Evolutionary conservation across 768 basidiomycete genomes (phyloP).

Genomic region (Macrolepiota fuliginosa): DNA sequence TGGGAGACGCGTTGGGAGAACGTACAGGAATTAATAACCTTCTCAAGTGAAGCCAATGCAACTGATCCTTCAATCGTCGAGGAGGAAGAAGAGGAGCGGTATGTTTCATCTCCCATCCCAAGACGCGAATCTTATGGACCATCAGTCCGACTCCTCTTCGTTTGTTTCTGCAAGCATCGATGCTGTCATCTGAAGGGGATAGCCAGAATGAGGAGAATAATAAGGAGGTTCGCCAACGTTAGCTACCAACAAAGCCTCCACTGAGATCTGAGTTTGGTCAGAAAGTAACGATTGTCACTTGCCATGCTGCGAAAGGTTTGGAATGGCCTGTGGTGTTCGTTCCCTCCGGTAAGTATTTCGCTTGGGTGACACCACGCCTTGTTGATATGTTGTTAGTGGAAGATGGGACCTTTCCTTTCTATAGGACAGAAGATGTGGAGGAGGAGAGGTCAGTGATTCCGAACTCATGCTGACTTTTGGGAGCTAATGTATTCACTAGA

Average conservation of each 20-base stretch:
- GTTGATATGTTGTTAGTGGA: slow-evolving; percentile 47
- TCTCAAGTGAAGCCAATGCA: slow-evolving; percentile 57
- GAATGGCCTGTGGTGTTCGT: slow-evolving; percentile 92
- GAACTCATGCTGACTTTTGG: background rate
- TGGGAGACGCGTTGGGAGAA: slow-evolving; percentile 83
- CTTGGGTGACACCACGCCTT: background rate
- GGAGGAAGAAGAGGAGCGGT: slow-evolving; percentile 11
- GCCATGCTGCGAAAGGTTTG: slow-evolving; percentile 87
- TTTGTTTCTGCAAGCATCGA: slow-evolving; percentile 73
- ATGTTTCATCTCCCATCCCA: background rate
- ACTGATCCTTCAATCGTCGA: slow-evolving; percentile 18
- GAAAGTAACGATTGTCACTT: slow-evolving; percentile 85
- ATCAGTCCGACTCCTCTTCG: slow-evolving; percentile 54
- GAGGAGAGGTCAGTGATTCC: slow-evolving; percentile 67
- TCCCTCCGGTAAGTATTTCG: slow-evolving; percentile 50
- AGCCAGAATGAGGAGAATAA: slow-evolving; percentile 38
- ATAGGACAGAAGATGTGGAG: slow-evolving; percentile 69
- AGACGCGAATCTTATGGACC: background rate
- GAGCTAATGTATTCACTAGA: slow-evolving; percentile 32
- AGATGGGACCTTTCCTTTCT: slow-evolving; percentile 71
- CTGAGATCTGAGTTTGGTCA: slow-evolving; percentile 20
- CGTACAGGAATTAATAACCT: slow-evolving; percentile 80
- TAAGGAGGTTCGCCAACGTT: slow-evolving; percentile 10
- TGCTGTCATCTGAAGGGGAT: slow-evolving; percentile 79
- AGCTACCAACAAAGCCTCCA: background rate